Conservation (phyloP, 129 eudicot species). For the Lactuca saligna region DNA sequence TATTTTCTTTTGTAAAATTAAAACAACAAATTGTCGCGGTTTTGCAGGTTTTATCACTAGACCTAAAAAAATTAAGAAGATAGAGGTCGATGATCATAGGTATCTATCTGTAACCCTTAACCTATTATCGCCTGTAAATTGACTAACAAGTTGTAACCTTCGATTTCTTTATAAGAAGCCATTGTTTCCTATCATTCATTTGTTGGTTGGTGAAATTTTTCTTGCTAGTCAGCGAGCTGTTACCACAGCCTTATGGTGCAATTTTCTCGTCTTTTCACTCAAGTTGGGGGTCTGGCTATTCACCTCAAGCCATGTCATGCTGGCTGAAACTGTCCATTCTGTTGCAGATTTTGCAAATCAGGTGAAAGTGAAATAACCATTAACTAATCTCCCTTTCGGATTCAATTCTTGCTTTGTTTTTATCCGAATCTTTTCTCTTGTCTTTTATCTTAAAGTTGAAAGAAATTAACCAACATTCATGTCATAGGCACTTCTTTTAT, state of each 20-base stretch:
- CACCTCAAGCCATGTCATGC: conserved; percentile 92
- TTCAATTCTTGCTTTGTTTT: background rate
- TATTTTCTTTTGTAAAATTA: background rate
- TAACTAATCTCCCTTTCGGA: background rate
- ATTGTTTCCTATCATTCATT: conserved; percentile 2
- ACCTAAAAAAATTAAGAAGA: conserved; percentile 57
- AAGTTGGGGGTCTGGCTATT: conserved; percentile 93
- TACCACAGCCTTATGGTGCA: conserved; percentile 93
- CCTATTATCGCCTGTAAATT: background rate
- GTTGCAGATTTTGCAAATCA: conserved; percentile 98
- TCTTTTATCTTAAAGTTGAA: background rate
- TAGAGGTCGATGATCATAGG: conserved; percentile 85
- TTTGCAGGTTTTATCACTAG: conserved; percentile 73
- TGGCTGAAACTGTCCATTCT: conserved; percentile 95
- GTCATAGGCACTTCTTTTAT: conserved; percentile 88
- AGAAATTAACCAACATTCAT: conserved; percentile 20
- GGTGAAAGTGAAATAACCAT: conserved; percentile 47
- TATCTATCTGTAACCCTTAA: conserved; percentile 25
- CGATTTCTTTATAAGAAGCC: background rate
- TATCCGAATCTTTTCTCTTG: conserved; percentile 4
- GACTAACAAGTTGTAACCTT: background rate
- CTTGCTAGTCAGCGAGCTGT: conserved; percentile 91
- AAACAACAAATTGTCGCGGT: background rate
- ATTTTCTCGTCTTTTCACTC: conserved; percentile 91
- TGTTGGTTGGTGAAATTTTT: conserved; percentile 11